phyloP scores from a whole-genome alignment of 1,139 yeast species.

The Yamadazyma mexicana region DNA sequence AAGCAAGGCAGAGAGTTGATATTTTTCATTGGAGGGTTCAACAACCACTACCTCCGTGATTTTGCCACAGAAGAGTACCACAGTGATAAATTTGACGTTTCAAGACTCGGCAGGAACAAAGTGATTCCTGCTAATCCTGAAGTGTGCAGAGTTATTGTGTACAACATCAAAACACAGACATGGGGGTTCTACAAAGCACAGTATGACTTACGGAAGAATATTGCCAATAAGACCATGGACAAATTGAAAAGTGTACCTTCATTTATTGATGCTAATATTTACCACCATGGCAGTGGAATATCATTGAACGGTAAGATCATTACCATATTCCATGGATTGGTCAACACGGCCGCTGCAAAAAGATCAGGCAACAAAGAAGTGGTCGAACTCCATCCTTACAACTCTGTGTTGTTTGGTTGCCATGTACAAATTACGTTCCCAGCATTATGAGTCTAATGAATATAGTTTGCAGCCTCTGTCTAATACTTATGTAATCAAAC shows the following conservation, averaged over 20 bases:
- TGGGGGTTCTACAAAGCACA: constrained; percentile 42
- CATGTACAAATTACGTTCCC: constrained; percentile 42
- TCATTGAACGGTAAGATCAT: constrained; percentile 38
- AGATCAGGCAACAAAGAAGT: constrained; percentile 24
- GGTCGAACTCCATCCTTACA: constrained; percentile 20
- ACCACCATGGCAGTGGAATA: constrained; percentile 33
- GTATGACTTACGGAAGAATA: constrained; percentile 30
- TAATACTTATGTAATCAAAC: constrained; percentile 1
- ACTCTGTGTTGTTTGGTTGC: constrained; percentile 35
- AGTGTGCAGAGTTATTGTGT: constrained; percentile 34
- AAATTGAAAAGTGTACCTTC: constrained; percentile 21
- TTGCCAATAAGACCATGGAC: constrained; percentile 24
- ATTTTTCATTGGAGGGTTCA: constrained; percentile 44
- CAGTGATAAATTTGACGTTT: constrained; percentile 37
- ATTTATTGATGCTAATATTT: constrained; percentile 32
- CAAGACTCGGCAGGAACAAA: constrained; percentile 33
- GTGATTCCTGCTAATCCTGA: constrained; percentile 29
- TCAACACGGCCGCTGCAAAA: constrained; percentile 32
- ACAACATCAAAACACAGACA: constrained; percentile 43
- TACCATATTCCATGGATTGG: constrained; percentile 41
- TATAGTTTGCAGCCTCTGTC: neutral
- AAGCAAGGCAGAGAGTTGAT: constrained; percentile 38
- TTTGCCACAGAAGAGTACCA: constrained; percentile 31
- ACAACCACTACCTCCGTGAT: constrained; percentile 36
- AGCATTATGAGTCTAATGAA: constrained; percentile 5